Percentiles rank a stretch among this genome's conserved stretches.
phyloP scores from a whole-genome alignment of 1,139 yeast species.

The Eremothecium coryli region DNA sequence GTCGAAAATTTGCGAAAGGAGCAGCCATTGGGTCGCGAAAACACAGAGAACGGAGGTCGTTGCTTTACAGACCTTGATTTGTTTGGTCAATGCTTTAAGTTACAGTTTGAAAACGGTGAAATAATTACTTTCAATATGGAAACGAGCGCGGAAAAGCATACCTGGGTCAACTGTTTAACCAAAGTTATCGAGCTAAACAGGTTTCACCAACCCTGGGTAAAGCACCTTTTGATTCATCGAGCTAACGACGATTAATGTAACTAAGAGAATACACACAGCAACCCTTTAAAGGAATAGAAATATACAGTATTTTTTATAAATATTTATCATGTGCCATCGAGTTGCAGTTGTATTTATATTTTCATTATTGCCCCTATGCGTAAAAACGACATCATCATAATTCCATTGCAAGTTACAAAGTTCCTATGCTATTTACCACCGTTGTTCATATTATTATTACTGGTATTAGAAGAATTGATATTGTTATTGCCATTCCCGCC shows the following conservation, averaged over 20 bases:
- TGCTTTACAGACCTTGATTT: slow-evolving; percentile 54
- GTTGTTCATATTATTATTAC: background rate
- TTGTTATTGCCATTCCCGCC: slow-evolving; percentile 8
- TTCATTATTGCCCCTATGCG: too few relatives aligned
- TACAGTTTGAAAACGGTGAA: slow-evolving; percentile 60
- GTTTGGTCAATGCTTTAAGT: slow-evolving; percentile 55
- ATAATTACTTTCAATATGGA: slow-evolving; percentile 64
- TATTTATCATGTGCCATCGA: too few relatives aligned
- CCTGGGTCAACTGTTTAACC: slow-evolving; percentile 50
- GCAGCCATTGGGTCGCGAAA: background rate
- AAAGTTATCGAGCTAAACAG: slow-evolving; percentile 44
- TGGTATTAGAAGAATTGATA: slow-evolving; percentile 7
- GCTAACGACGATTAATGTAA: too few relatives aligned
- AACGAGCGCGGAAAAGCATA: slow-evolving; percentile 41
- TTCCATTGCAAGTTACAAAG: background rate
- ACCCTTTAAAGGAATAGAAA: background rate
- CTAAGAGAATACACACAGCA: too few relatives aligned
- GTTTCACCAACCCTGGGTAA: slow-evolving; percentile 66
- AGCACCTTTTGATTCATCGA: slow-evolving; percentile 21
- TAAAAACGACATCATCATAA: too few relatives aligned
- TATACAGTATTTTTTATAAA: background rate
- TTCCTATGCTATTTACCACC: background rate
- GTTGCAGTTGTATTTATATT: background rate
- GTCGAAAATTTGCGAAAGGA: slow-evolving; percentile 39
- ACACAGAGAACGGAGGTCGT: background rate